phyloP scores from a whole-genome alignment of 169 alveolate species.

The Cryptosporidium ubiquitum region DNA sequence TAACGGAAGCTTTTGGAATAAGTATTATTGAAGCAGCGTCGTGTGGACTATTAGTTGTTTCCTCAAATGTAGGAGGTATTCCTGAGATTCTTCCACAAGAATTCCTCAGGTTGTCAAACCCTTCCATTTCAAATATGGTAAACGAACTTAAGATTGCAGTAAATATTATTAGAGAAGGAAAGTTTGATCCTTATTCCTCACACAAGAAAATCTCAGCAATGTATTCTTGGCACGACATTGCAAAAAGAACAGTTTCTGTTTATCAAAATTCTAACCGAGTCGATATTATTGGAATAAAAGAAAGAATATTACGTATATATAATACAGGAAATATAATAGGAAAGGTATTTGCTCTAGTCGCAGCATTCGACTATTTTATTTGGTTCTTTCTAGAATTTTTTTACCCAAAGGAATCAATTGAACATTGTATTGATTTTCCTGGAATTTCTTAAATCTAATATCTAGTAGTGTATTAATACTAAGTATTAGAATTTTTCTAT shows the following conservation, averaged over 20 bases:
- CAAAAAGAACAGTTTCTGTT: conserved; percentile 85
- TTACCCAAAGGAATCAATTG: conserved; percentile 67
- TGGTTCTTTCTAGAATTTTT: conserved; percentile 61
- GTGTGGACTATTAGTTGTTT: conserved; percentile 97
- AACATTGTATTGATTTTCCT: conserved; percentile 43
- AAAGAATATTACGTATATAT: conserved; percentile 74
- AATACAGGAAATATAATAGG: conserved; percentile 76
- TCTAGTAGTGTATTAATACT: not conserved
- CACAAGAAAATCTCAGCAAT: conserved; percentile 81
- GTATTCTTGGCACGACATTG: conserved; percentile 88
- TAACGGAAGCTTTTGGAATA: conserved; percentile 99
- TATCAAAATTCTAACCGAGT: conserved; percentile 76
- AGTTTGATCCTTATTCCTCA: conserved; percentile 79
- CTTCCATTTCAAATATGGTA: conserved; percentile 83
- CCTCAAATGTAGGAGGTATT: conserved; percentile 99
- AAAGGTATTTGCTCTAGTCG: conserved; percentile 53
- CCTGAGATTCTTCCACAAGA: conserved; percentile 92
- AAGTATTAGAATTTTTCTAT: conserved; percentile 25
- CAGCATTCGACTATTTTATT: conserved; percentile 43
- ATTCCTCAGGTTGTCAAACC: conserved; percentile 86
- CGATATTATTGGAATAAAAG: conserved; percentile 28
- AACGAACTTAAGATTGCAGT: conserved; percentile 84
- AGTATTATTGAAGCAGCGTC: conserved; percentile 99
- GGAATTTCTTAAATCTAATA: not conserved
- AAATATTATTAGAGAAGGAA: conserved; percentile 80